Base-by-base conservation (phyloP, 2,329 filamentous ascomycete genomes). In the Ceratocystis smalleyi region DNA sequence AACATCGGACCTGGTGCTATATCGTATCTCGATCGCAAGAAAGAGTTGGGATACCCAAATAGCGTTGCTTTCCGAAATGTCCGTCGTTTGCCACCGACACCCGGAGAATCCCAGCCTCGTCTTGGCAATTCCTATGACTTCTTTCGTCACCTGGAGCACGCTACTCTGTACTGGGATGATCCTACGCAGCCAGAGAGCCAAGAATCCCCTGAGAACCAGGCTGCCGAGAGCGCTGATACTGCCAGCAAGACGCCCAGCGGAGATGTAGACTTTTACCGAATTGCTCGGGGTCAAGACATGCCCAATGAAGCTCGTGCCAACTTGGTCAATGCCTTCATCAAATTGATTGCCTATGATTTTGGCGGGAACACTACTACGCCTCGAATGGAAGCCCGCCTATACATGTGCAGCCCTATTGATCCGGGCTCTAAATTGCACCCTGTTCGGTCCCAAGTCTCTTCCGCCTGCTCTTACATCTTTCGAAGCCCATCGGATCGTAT, bases 51-150 rank as follows among this genome's bases (percentile, higher is more conserved):
- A 17, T 77, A 78, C 63, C 68, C 74, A 27, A 86, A 86, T 67
- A 77, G 81, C 51, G 75, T 79, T 49, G 83, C 83, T 6, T 86
- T 84, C 70, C 79, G 82, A 30, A 82, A 81, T 1, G 78, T 86
- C 64, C 79, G 83, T 27, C 79, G 83, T 55, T 74, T 85, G n/a
- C 76, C 78, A 5, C 74, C 80, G 0, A 77, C 77, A 43, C 77
- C 77, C 49, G 83, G 83, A 49, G 78, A 79, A 69, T 73, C 77
- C 57, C 75, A 79, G 43, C 77, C 79, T 35, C 79, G 83, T 5
- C 73, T 86, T 6, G 83, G 83, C 15, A 85, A 84, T 68, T 79
- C 81, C 4, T 86, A 85, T 69, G 83, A 86, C 71, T 86, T 86
- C 72, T 86, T 81, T 73, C 81, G 81, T 62, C 81, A 82, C 68